Conservation (phyloP, 2,329 filamentous ascomycete genomes). For the Fusarium ramigenum region DNA sequence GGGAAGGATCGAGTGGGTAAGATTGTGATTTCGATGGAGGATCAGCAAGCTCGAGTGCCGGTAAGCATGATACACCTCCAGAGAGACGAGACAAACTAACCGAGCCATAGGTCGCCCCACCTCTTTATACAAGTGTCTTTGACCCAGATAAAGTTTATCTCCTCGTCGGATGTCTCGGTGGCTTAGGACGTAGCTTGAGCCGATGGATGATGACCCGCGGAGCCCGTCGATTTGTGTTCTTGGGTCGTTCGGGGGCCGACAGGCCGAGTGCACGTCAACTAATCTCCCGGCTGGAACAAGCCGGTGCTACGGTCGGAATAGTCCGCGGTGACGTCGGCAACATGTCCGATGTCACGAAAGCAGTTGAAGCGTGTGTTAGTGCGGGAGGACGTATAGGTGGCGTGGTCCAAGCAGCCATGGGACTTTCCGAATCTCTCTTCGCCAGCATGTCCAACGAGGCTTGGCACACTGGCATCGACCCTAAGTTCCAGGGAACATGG, state of each 20-base stretch:
- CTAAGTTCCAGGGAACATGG: background rate
- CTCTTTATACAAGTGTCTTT: background rate
- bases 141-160: background rate
- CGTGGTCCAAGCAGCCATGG: background rate
- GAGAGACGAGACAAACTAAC: background rate
- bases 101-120: background rate
- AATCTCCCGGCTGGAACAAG: background rate
- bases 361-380: background rate
- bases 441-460: background rate
- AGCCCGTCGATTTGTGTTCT: background rate
- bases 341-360: background rate
- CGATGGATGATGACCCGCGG: background rate
- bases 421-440: background rate
- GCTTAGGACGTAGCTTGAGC: background rate
- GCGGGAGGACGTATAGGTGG: background rate
- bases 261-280: background rate
- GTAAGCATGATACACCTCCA: accelerated
- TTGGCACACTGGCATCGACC: background rate
- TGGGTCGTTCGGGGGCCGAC: background rate
- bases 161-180: background rate
- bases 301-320: background rate
- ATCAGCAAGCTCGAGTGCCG: background rate
- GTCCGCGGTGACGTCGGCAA: background rate
- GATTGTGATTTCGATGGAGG: background rate
- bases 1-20: background rate